These are phyloP conservation scores for Fusarium drepaniforme DNA, from an alignment of 2,329 filamentous ascomycete genomes.

Conservation along the genomic window DNA sequence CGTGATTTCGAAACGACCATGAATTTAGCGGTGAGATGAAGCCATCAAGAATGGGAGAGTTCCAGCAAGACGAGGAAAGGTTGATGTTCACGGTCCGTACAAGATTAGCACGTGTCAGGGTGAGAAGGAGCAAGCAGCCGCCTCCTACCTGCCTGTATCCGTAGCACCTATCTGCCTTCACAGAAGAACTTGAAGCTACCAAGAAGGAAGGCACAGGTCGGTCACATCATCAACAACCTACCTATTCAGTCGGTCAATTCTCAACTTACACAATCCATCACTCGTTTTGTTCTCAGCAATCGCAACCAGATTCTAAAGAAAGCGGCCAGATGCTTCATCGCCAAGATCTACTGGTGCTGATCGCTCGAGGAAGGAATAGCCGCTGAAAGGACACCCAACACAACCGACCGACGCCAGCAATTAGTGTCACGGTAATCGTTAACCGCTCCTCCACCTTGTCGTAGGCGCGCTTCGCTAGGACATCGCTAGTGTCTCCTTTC, in stretches of 20 bases:
- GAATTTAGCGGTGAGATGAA: conserved; percentile 1
- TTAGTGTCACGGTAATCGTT: conserved; percentile 22
- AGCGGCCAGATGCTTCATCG: not conserved
- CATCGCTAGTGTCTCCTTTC: conserved; percentile 3
- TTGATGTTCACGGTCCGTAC: not conserved
- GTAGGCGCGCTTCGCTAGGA: conserved; percentile 9
- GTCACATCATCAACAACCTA: not conserved
- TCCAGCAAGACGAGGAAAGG: not conserved
- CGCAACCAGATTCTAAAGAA: not conserved
- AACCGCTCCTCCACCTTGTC: conserved; percentile 18
- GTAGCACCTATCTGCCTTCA: not conserved
- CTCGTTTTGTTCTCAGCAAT: not conserved
- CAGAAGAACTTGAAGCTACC: not conserved
- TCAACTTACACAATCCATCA: not conserved
- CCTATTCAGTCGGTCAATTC: not conserved
- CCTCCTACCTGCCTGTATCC: not conserved
- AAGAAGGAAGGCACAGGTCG: not conserved
- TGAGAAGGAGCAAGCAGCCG: not conserved
- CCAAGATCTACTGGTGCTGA: not conserved
- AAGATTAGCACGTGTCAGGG: not conserved
- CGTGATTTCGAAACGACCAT: conserved; percentile 10
- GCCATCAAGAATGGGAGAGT: not conserved
- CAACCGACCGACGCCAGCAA: not conserved
- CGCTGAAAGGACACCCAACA: conserved; percentile 1
- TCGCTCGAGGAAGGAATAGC: not conserved